Conservation (phyloP, 2,329 filamentous ascomycete species). For the Penicillium decumbens region DNA sequence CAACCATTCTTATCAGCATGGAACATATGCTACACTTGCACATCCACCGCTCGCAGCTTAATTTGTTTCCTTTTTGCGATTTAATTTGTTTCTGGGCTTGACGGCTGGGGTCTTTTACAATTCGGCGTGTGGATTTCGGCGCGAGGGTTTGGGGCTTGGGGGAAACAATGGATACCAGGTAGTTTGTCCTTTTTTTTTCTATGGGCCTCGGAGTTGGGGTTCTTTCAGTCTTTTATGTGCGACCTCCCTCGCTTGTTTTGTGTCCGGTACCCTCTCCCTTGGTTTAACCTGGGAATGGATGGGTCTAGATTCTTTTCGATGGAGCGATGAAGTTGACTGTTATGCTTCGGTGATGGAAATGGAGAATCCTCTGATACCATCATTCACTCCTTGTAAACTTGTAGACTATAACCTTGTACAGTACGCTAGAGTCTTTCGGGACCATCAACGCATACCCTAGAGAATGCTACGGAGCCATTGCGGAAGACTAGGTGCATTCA, state of each 20-base stretch:
- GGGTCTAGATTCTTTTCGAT: not conserved
- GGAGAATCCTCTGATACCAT: not conserved
- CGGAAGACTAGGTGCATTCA: too few species aligned
- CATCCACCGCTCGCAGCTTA: not conserved
- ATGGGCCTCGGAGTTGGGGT: not conserved
- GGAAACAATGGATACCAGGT: constrained; percentile 7
- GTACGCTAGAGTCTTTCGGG: too few species aligned
- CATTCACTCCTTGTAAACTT: not conserved
- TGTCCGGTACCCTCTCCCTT: not conserved
- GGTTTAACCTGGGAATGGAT: not conserved
- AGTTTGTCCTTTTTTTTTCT: not conserved
- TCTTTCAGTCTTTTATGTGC: not conserved
- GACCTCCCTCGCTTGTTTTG: not conserved
- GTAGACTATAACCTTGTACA: not conserved
- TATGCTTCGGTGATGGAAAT: not conserved
- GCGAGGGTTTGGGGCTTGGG: constrained; percentile 8
- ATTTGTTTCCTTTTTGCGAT: constrained; percentile 3
- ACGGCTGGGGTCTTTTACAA: constrained; percentile 1
- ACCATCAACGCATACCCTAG: too few species aligned
- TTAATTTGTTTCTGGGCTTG: constrained; percentile 1
- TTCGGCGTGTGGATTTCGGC: constrained; percentile 12
- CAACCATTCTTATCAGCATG: not conserved
- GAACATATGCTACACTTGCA: constrained; percentile 1
- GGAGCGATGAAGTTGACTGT: not conserved
- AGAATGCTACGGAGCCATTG: too few species aligned